Percentiles rank a stretch among this genome's conserved stretches.
Conservation (phyloP, 768 basidiomycete species). For the Mycena venus region DNA sequence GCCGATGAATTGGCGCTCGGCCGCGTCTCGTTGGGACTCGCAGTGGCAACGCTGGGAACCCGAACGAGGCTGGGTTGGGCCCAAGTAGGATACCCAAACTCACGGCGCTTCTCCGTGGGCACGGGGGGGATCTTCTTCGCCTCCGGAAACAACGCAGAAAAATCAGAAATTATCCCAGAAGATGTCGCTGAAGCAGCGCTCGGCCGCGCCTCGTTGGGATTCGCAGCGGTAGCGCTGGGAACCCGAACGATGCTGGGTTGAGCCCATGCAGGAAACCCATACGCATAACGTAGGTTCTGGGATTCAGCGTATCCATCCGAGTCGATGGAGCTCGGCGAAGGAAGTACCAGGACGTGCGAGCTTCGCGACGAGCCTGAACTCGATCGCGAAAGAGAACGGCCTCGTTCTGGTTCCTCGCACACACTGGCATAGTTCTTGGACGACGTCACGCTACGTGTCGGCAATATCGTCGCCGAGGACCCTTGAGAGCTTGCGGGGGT, state of each 20-base stretch:
- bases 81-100: neutral
- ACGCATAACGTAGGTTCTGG: neutral
- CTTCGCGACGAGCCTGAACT: conserved; percentile 22
- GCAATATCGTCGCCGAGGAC: conserved; percentile 25
- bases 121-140: too few species aligned
- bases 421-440: conserved; percentile 1
- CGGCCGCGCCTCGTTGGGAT: neutral
- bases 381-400: conserved; percentile 26
- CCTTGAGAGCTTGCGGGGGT: conserved; percentile 23
- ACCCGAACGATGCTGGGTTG: neutral
- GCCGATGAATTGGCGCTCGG: neutral
- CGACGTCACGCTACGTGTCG: neutral
- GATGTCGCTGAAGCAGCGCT: too few species aligned
- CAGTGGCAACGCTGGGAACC: neutral
- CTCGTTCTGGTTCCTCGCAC: conserved; percentile 20
- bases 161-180: too few species aligned
- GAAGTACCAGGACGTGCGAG: conserved; percentile 11
- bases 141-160: too few species aligned
- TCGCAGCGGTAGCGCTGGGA: neutral
- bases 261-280: neutral
- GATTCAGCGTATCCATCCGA: neutral
- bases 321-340: conserved; percentile 18
- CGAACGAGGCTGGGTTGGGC: neutral
- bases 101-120: neutral
- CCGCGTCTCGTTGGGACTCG: neutral